These are phyloP conservation scores for Solanum lignicaule DNA, from an alignment of 257 asterid genomes.

Conservation along the genomic window DNA sequence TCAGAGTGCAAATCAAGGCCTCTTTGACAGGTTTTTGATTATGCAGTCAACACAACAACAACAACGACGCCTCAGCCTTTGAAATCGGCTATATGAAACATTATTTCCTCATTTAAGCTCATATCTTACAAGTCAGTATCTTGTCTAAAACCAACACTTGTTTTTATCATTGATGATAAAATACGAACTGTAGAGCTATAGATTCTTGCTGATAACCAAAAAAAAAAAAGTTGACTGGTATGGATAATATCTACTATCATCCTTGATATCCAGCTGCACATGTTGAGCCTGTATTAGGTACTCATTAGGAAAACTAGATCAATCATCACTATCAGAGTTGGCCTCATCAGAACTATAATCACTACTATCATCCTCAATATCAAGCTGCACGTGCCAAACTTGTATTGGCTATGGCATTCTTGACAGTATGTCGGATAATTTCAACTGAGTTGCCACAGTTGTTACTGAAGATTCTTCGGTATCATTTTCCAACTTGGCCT, in stretches of 20 bases:
- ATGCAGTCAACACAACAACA: background rate
- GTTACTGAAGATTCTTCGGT: conserved; percentile 43
- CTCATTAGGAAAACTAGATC: conserved; percentile 2
- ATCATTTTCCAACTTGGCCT: conserved; percentile 36
- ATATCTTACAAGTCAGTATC: no score
- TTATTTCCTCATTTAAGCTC: background rate
- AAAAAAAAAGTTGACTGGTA: background rate
- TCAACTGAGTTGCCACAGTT: conserved; percentile 58
- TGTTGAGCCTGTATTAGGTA: conserved; percentile 72
- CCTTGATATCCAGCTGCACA: conserved; percentile 82
- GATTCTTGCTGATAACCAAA: background rate
- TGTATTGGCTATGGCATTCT: conserved; percentile 71
- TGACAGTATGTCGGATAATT: conserved; percentile 60
- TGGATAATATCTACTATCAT: conserved; percentile 45
- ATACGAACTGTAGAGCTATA: background rate
- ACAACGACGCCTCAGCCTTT: background rate
- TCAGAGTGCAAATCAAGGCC: background rate
- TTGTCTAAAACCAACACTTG: background rate
- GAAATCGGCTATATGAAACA: background rate
- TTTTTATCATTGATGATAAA: background rate
- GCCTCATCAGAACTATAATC: conserved; percentile 62
- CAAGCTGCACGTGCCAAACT: conserved; percentile 90
- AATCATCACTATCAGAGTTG: conserved; percentile 76
- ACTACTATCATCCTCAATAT: conserved; percentile 70
- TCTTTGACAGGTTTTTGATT: background rate